Evolutionary conservation across 1,139 yeast species (phyloP), one percentile per base, ranked within the genome.

Genomic region (Casaregolazyma suthepensis): DNA sequence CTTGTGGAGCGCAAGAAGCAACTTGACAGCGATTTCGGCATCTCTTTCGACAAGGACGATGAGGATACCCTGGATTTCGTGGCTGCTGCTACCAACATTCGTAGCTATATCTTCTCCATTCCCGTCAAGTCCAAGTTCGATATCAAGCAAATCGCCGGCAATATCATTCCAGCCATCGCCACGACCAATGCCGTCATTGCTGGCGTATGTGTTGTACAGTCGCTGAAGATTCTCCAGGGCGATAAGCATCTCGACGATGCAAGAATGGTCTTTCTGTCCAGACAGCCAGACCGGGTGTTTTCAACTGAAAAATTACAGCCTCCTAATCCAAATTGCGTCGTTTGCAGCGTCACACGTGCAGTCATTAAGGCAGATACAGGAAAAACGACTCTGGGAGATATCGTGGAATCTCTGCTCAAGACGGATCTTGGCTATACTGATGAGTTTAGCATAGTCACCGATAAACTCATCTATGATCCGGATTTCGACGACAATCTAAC

Each of bases 131-230:
- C 96, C 15, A 86, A 88, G 61, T 94, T 94, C 64, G 96, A 89
- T 58, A 81, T 87, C 59, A 94, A 94, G 68, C 82, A 94, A 66
- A 90, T 91, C 62, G 99, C 99, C 0, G 99, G 99, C 9, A 93
- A 93, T 67, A 94, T 94, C 63, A 93, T 94, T 51, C 99, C 99
- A 0, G 99, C 99, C 0, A 91, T 94, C 62, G 99, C 99, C 12
- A 93, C 99, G 1, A 93, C 98, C 10, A 94, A 94, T 68, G 98
- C 99, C 1, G 85, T 93, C 19, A 84, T 93, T 58, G 91, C 97
- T 0, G 99, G 99, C 0, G 79, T 90, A 57, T 85, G 95, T 23
- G 83, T 90, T 13, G 67, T 91, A 54, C 84, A 82, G 52, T 85
- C 91, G 0, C 71, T 88, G 52, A 79, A 81, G 53, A 78, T 79